These are phyloP conservation scores for Cercophora newfieldiana DNA, from an alignment of 495 filamentous ascomycete species.

Conservation along the genomic window DNA sequence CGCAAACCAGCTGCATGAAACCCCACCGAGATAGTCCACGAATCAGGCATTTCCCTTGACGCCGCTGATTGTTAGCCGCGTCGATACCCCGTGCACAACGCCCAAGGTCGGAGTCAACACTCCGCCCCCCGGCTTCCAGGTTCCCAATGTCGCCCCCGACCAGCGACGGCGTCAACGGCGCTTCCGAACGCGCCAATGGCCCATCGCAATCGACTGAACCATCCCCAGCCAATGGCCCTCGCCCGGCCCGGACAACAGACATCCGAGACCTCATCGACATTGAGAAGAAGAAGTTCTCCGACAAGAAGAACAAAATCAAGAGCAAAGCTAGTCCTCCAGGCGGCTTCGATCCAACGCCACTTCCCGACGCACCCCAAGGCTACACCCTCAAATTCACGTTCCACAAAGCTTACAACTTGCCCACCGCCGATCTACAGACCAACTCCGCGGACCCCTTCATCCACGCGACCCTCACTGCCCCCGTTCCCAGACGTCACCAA, in stretches of 20 bases:
- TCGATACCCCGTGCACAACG: neutral
- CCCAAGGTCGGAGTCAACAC: neutral
- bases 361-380: conserved; percentile 69
- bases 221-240: neutral
- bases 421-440: conserved; percentile 73
- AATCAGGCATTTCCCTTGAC: neutral
- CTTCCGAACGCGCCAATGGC: neutral
- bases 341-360: conserved; percentile 75
- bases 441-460: conserved; percentile 86
- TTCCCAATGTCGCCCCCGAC: neutral
- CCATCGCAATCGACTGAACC: neutral
- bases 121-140: neutral
- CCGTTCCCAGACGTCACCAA: conserved; percentile 70
- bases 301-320: conserved; percentile 55
- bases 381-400: conserved; percentile 87
- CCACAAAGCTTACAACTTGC: conserved; percentile 75
- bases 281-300: conserved; percentile 58
- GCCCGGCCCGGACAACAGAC: conserved; percentile 4
- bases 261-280: conserved; percentile 52
- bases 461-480: conserved; percentile 62
- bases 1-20: neutral
- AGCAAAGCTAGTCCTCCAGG: conserved; percentile 67
- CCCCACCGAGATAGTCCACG: neutral
- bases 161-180: neutral
- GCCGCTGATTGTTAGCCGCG: neutral